phyloP scores from a whole-genome alignment of 495 filamentous ascomycete species.

The Lineolata rhizophorae region DNA sequence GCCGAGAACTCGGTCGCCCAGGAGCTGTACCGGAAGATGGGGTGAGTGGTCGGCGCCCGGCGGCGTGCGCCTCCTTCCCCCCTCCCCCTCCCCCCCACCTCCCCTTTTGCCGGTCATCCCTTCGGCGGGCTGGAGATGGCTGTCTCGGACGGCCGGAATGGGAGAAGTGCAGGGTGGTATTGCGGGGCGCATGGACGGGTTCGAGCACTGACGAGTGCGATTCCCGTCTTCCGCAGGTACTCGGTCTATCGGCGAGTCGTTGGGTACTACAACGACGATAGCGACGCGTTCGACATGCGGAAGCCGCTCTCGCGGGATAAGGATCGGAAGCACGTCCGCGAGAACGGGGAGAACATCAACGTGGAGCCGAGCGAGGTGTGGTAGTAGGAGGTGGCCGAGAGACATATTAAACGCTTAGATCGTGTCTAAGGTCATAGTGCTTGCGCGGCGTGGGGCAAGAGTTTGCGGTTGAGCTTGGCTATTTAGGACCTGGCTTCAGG shows the following conservation, averaged over 20 bases:
- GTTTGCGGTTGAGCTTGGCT: no score
- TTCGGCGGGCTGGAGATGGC: no score
- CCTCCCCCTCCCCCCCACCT: no score
- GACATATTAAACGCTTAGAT: no score
- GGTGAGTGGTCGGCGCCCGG: slow-evolving; percentile 28
- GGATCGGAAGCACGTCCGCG: slow-evolving; percentile 49
- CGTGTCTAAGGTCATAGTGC: no score
- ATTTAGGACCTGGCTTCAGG: no score
- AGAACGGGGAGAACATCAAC: slow-evolving; percentile 58
- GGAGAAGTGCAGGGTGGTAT: not conserved
- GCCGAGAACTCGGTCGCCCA: slow-evolving; percentile 73
- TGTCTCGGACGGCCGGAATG: no score
- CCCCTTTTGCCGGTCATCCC: no score
- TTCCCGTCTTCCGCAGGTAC: slow-evolving; percentile 43
- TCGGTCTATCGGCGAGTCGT: slow-evolving; percentile 66
- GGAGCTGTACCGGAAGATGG: slow-evolving; percentile 72
- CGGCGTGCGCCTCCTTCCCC: no score
- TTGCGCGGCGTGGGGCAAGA: no score
- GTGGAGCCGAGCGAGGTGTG: slow-evolving; percentile 77
- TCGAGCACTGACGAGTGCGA: not conserved
- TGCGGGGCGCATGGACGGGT: no score
- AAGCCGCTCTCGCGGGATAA: slow-evolving; percentile 76
- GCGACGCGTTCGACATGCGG: slow-evolving; percentile 93
- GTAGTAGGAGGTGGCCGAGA: no score
- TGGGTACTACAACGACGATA: slow-evolving; percentile 78